phyloP scores from a whole-genome alignment of 805 yeast species.

The Saturnispora sanitii region DNA sequence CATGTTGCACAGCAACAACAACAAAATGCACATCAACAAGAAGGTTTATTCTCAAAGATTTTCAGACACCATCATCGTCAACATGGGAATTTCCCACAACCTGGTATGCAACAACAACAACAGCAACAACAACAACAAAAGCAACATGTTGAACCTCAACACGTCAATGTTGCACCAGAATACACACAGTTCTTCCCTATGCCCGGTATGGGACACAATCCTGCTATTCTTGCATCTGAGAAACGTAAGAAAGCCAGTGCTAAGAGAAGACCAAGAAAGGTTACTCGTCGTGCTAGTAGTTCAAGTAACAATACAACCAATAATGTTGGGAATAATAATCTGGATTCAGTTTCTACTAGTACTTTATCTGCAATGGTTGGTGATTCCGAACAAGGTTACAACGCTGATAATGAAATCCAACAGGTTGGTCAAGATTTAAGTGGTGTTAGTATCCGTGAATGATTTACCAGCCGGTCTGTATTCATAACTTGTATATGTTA shows the following conservation, averaged over 20 bases:
- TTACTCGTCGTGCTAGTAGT: background rate
- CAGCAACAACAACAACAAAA: conserved; percentile 1
- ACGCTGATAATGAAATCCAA: conserved; percentile 1
- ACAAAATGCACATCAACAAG: conserved; percentile 1
- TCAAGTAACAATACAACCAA: background rate
- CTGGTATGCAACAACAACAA: conserved; percentile 7
- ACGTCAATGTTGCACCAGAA: conserved; percentile 10
- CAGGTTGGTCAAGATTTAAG: conserved; percentile 3
- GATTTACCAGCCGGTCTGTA: no score
- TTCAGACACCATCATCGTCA: conserved; percentile 2
- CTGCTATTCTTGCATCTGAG: conserved; percentile 10
- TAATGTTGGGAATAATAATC: background rate
- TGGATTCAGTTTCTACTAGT: background rate
- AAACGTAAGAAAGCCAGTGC: conserved; percentile 11
- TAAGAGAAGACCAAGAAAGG: conserved; percentile 11
- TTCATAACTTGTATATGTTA: background rate
- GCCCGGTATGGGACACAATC: conserved; percentile 17
- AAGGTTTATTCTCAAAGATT: background rate
- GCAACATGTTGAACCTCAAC: background rate
- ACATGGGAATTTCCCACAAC: conserved; percentile 2
- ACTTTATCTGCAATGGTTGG: conserved; percentile 1
- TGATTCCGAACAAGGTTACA: background rate
- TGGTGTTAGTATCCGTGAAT: background rate
- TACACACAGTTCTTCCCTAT: conserved; percentile 21
- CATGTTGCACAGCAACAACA: conserved; percentile 7